Conservation (phyloP, 1,284 basidiomycete species). For the Cryptococcus hybrid region DNA sequence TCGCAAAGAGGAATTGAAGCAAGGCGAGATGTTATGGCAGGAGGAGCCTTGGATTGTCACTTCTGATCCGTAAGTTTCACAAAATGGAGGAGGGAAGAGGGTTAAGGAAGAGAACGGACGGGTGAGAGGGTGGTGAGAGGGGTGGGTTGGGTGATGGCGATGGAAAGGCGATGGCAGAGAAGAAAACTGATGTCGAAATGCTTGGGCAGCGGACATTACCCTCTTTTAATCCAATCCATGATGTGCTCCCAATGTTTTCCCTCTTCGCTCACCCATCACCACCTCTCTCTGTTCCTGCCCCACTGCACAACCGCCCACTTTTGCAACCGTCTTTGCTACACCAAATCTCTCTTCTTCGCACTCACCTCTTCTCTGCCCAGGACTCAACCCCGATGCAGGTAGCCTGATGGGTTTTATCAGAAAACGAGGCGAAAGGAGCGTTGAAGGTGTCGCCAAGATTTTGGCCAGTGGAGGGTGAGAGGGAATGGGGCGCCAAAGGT, state of each 20-base stretch:
- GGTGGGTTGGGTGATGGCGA: too few relatives aligned
- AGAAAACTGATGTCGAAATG: background rate
- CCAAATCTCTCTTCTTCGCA: constrained; percentile 53
- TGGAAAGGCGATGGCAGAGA: too few relatives aligned
- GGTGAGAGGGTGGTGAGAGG: too few relatives aligned
- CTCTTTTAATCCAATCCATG: constrained; percentile 14
- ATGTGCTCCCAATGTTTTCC: constrained; percentile 43
- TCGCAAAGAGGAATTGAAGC: constrained; percentile 62
- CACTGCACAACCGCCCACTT: constrained; percentile 58
- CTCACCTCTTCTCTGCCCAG: constrained; percentile 71
- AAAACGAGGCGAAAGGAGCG: constrained; percentile 64
- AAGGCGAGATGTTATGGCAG: constrained; percentile 76
- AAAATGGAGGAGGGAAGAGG: too few relatives aligned
- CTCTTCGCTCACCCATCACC: constrained; percentile 26
- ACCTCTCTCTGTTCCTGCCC: constrained; percentile 17
- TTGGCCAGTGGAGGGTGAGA: too few relatives aligned
- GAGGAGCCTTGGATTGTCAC: constrained; percentile 57
- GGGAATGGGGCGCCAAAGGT: too few relatives aligned
- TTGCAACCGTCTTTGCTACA: constrained; percentile 75
- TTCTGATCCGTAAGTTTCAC: constrained; percentile 40
- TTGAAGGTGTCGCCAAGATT: constrained; percentile 68
- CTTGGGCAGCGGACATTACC: constrained; percentile 23
- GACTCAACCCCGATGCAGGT: constrained; percentile 65
- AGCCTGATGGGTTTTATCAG: constrained; percentile 63
- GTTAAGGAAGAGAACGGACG: too few relatives aligned